Percentiles rank a stretch among this genome's conserved stretches.
Conservation (phyloP, 208 protist species). For the Crithidia mellificae region DNA sequence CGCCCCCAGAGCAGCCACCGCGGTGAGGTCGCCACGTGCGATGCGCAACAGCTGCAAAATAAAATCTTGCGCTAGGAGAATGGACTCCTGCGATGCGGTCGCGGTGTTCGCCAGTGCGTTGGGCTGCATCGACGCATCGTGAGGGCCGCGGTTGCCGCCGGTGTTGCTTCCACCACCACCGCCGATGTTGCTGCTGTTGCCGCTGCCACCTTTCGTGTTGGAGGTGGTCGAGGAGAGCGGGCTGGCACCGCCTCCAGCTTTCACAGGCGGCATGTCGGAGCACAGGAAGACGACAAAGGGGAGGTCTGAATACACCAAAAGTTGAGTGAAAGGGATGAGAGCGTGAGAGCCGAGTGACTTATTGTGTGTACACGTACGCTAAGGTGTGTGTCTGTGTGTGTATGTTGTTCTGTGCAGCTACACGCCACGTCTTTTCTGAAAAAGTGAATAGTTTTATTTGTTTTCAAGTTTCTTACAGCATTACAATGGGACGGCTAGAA, state of each 20-base stretch:
- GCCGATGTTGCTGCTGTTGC: not conserved
- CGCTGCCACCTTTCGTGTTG: not conserved
- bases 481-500: no score
- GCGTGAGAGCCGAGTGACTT: no score
- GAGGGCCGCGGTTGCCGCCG: conserved; percentile 6
- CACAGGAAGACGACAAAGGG: no score
- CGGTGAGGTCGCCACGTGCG: conserved; percentile 19
- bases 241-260: not conserved
- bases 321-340: no score
- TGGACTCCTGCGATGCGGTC: not conserved
- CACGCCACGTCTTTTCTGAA: no score
- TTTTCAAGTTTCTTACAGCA: no score
- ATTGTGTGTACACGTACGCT: no score
- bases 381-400: no score
- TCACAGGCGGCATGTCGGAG: not conserved
- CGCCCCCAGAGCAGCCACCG: not conserved
- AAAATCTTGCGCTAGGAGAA: conserved; percentile 13
- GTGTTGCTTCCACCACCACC: not conserved
- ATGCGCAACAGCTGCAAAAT: conserved; percentile 24
- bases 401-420: no score
- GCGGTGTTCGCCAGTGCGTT: not conserved
- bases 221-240: not conserved
- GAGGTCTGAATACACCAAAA: no score
- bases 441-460: no score
- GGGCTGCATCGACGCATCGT: not conserved